Evolutionary conservation across 2,329 filamentous ascomycete genomes (phyloP), one percentile per base, ranked within the genome.

Genomic region (Diaporthe destruens): DNA sequence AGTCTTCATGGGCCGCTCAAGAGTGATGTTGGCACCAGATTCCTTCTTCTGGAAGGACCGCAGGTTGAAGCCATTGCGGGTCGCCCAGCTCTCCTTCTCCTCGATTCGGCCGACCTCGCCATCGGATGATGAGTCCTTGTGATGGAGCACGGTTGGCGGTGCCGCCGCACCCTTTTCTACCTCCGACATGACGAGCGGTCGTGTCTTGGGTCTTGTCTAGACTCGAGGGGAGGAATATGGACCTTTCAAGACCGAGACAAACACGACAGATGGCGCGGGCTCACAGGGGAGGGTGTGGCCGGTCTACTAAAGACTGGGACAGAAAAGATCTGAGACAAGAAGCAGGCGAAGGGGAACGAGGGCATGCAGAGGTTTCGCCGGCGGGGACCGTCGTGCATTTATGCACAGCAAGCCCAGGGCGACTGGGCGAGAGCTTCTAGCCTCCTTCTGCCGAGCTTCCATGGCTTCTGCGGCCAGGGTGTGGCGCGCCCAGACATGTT

Each of bases 1-100:
- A 39, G 83, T 82, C 77, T 86, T 85, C 81, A 87, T 85, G 71
- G 72, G 75, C 34, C 78, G 75, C 63, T 79, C 79, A 69, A 80
- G 78, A 73, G 80, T 75, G 72, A 78, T 57, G 56, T 74, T 68
- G 61, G 76, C 75, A 68, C 76, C 75, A 47, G 75, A 74, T 54
- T 76, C 78, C 66, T 83, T 82, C 76, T 79, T 80, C 76, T 81
- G 80, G 79, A 85, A 86, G 23, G 83, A 85, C 57, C 82, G 80
- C 23, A 82, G 54, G 74, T 79, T 84, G 68, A 85, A 76, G 63
- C 84, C 84, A 75, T 82, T 82, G 74, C 84, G 83, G 16, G 84
- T 84, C 18, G 73, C 71, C 76, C 79, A 80, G 69, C 80, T 79
- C 56, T 81, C 80, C 36, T 81, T 66, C 61, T 66, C 44, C 61